These are phyloP conservation scores for Phytophthora chlamydospora DNA, from an alignment of 352 stramenopile genomes.

Conservation along the genomic window DNA sequence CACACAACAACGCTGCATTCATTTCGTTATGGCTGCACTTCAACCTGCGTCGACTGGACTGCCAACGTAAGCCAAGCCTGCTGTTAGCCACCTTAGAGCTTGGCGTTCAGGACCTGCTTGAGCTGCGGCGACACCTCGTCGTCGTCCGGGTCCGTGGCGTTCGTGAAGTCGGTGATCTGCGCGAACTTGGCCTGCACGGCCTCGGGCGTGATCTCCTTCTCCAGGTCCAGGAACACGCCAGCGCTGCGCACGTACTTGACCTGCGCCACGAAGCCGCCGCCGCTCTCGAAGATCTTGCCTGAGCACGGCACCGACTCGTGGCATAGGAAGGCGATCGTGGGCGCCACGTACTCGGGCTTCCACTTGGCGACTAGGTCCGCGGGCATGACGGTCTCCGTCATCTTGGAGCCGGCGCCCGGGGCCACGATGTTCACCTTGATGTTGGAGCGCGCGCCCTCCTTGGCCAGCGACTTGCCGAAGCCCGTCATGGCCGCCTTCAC, in stretches of 20 bases:
- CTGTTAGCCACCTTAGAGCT: slow-evolving; percentile 51
- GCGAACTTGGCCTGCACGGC: slow-evolving; percentile 78
- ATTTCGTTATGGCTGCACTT: slow-evolving; percentile 29
- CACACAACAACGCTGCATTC: slow-evolving; percentile 28
- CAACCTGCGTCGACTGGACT: slow-evolving; percentile 9
- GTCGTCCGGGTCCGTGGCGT: slow-evolving; percentile 75
- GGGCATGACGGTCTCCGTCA: slow-evolving; percentile 89
- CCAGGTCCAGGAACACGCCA: slow-evolving; percentile 72
- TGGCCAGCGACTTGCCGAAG: slow-evolving; percentile 91
- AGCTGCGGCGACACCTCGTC: slow-evolving; percentile 82
- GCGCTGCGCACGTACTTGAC: slow-evolving; percentile 83
- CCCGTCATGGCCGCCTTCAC: slow-evolving; percentile 94
- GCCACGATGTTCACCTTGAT: slow-evolving; percentile 92
- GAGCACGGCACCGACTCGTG: slow-evolving; percentile 81
- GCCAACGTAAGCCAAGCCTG: not conserved
- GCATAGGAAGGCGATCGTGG: slow-evolving; percentile 85
- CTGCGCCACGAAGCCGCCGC: slow-evolving; percentile 82
- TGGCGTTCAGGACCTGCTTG: slow-evolving; percentile 77
- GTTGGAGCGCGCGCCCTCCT: slow-evolving; percentile 81
- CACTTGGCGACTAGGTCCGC: slow-evolving; percentile 81
- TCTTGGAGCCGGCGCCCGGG: slow-evolving; percentile 84
- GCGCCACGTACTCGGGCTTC: slow-evolving; percentile 91
- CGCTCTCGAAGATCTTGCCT: slow-evolving; percentile 86
- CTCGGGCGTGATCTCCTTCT: slow-evolving; percentile 78
- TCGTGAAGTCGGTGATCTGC: slow-evolving; percentile 79